Conservation (phyloP, 2,329 filamentous ascomycete genomes). For the Fusarium robinianum region DNA sequence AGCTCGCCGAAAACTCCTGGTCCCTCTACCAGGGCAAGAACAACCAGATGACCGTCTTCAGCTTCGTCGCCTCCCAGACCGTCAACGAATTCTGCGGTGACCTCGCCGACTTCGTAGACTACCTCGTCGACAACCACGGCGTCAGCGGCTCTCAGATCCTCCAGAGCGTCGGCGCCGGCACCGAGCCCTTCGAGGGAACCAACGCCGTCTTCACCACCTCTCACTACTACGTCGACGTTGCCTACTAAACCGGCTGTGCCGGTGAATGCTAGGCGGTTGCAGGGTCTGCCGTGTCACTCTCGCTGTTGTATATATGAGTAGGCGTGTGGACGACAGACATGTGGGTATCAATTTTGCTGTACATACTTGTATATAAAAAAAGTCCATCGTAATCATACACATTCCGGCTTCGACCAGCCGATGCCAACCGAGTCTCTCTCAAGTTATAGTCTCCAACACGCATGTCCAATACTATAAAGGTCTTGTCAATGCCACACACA, state of each 20-base stretch:
- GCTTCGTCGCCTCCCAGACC: slow-evolving; percentile 48
- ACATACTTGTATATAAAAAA: slow-evolving; percentile 1
- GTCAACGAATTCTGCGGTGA: slow-evolving; percentile 59
- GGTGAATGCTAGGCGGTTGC: neutral
- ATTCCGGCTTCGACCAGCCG: neutral
- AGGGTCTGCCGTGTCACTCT: too few relatives aligned
- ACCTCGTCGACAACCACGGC: slow-evolving; percentile 54
- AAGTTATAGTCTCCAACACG: too few relatives aligned
- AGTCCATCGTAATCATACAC: slow-evolving; percentile 1
- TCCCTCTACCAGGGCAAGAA: slow-evolving; percentile 62
- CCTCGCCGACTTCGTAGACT: slow-evolving; percentile 59
- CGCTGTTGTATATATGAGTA: neutral
- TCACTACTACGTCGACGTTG: slow-evolving; percentile 9
- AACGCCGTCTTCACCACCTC: slow-evolving; percentile 37
- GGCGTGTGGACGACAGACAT: neutral
- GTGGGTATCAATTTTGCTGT: neutral
- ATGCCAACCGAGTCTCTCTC: too few relatives aligned
- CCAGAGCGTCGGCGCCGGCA: slow-evolving; percentile 57
- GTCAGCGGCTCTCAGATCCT: slow-evolving; percentile 56
- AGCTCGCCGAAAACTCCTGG: slow-evolving; percentile 56
- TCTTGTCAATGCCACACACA: slow-evolving; percentile 20
- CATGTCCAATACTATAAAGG: slow-evolving; percentile 19
- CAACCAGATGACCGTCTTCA: slow-evolving; percentile 61
- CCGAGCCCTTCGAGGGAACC: slow-evolving; percentile 59
- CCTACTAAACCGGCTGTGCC: slow-evolving; percentile 4